Base-by-base conservation (phyloP, 805 yeast genomes). In the Wickerhamiella hasegawae region DNA sequence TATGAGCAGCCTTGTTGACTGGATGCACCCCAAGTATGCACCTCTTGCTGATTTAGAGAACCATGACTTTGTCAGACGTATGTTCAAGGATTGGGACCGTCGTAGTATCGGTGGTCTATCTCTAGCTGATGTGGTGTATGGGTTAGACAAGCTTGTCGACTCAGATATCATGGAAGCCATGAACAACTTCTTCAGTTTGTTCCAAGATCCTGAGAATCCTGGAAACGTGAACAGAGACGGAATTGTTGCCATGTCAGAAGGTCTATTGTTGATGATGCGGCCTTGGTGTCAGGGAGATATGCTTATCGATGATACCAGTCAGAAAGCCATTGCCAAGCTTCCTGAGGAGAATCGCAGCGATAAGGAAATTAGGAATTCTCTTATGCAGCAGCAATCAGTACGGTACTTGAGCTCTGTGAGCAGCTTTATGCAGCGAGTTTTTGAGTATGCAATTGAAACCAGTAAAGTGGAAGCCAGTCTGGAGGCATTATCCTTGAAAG, bases 401-500 rank as follows among this genome's bases (percentile, higher is more conserved):
- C 44, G 95, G 41, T 87, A 84, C 49, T 62, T 90, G 19, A 69
- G 82, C 2, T 87, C 95, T 0, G 90, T 94, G 3, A 78, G 94
- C 41, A 73, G 69, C 15, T 90, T 87, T 47, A 70, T 87, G 31
- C 82, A 81, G 53, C 62, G 93, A 40, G 83, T 93, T 0, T 84
- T 84, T 52, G 94, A 84, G 49, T 18, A 29, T 16, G 22, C 23
- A 12, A 5, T 14, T 4, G n/a, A 15, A 4, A 12, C 5, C 10
- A 16, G 31, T 28, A n/a, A 9, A 14, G 15, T n/a, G 15, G 6
- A 9, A 26, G 32, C 31, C n/a, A 33, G 23, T 10, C 36, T 28
- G 18, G 32, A 32, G 9, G 36, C 32, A 18, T 73, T 4, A 94
- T 94, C 0, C 59, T 83, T 26, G 81, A 83, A 50, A 94, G 94